Evolutionary conservation across 768 basidiomycete species (phyloP).

Genomic region (Amanita subjunquillea): DNA sequence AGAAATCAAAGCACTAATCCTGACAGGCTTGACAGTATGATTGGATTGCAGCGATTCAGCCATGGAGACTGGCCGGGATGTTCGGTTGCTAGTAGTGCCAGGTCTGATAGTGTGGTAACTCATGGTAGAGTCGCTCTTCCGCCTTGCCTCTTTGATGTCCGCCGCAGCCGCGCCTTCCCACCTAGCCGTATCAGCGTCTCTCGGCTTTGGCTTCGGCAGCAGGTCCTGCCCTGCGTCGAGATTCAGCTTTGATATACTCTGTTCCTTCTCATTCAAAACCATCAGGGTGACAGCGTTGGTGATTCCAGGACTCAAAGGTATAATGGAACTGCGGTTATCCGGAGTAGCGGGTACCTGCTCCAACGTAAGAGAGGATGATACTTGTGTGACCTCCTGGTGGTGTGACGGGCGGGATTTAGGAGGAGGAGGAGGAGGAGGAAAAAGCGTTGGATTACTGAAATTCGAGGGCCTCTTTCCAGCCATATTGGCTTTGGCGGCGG

Average conservation of each 20-base stretch:
- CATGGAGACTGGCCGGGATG: slow-evolving; percentile 68
- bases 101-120: slow-evolving; percentile 66
- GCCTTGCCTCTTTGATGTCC: slow-evolving; percentile 59
- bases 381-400: slow-evolving; percentile 9
- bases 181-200: slow-evolving; percentile 12
- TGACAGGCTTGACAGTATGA: slow-evolving; percentile 57
- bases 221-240: slow-evolving; percentile 12
- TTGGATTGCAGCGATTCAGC: slow-evolving; percentile 70
- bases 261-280: slow-evolving; percentile 17
- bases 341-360: slow-evolving; percentile 6
- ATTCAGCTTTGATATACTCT: slow-evolving; percentile 9
- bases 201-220: slow-evolving; percentile 9
- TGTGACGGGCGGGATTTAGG: slow-evolving; percentile 22
- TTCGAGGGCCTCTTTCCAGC: neutral
- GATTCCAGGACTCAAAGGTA: slow-evolving; percentile 47
- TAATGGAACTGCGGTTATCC: slow-evolving; percentile 38
- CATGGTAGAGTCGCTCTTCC: slow-evolving; percentile 78
- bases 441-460: slow-evolving; percentile 1
- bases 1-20: slow-evolving; percentile 56
- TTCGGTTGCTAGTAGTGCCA: slow-evolving; percentile 31
- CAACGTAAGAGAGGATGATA: slow-evolving; percentile 5
- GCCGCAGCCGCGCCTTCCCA: slow-evolving; percentile 2
- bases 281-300: slow-evolving; percentile 50
- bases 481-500: neutral
- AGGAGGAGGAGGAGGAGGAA: slow-evolving; percentile 25